A percentile compares a stretch with the other conserved stretches of the same genome.
These are phyloP conservation scores for Cytospora leucostoma DNA, from an alignment of 2,329 filamentous ascomycete genomes.

Conservation along the genomic window DNA sequence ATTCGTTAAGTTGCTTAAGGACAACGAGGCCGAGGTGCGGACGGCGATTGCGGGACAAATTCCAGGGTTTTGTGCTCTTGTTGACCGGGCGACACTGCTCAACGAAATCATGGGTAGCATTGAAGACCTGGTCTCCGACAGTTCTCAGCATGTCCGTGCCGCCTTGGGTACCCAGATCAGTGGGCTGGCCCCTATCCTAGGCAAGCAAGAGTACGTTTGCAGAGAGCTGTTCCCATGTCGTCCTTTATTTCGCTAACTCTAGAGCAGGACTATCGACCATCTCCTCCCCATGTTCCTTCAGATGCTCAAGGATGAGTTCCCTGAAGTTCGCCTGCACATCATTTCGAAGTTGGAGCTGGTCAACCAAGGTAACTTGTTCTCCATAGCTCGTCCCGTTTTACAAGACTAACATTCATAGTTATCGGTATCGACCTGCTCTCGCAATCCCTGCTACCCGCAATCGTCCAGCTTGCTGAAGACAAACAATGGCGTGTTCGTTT, in stretches of 20 bases:
- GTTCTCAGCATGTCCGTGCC: conserved; percentile 93
- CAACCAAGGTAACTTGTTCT: conserved; percentile 72
- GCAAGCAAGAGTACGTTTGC: conserved; percentile 84
- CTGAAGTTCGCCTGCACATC: conserved; percentile 96
- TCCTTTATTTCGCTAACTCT: conserved; percentile 26
- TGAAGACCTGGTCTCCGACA: conserved; percentile 93
- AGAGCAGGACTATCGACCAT: conserved; percentile 84
- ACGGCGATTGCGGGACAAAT: conserved; percentile 98
- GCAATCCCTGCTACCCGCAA: conserved; percentile 93
- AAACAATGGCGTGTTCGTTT: conserved; percentile 99
- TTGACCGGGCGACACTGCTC: conserved; percentile 84
- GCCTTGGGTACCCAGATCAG: conserved; percentile 96
- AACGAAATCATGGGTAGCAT: conserved; percentile 96
- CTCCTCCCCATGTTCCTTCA: conserved; percentile 97
- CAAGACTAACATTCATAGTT: conserved; percentile 48
- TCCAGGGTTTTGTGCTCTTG: conserved; percentile 89
- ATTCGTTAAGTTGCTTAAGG: conserved; percentile 96
- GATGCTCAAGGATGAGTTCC: conserved; percentile 99
- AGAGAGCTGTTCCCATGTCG: not conserved
- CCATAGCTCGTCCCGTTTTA: not conserved
- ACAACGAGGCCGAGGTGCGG: conserved; percentile 95
- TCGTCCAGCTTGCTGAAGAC: conserved; percentile 95
- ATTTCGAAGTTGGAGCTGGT: conserved; percentile 99
- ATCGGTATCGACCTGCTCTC: conserved; percentile 97
- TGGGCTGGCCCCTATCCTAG: conserved; percentile 91